Conservation (phyloP, 2,329 filamentous ascomycete species). For the Calonectria pauciramosa region DNA sequence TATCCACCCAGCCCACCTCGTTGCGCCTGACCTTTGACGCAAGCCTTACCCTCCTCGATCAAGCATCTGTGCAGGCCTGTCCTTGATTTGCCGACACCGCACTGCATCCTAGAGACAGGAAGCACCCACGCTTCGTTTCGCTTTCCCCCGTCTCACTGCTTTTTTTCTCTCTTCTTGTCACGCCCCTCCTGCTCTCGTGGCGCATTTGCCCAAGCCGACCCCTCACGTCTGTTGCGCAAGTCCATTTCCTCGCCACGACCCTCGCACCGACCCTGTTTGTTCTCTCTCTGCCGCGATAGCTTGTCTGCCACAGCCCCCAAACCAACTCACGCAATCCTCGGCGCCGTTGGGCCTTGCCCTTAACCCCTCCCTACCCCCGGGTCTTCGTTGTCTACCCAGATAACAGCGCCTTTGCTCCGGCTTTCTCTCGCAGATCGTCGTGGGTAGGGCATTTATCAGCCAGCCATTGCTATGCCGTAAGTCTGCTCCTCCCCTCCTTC, state of each 20-base stretch:
- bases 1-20: conserved; percentile 26
- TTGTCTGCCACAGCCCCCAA: conserved; percentile 41
- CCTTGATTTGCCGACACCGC: conserved; percentile 31
- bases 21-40: conserved; percentile 46
- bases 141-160: conserved; percentile 46
- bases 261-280: conserved; percentile 40
- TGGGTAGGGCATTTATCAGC: conserved; percentile 56
- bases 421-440: conserved; percentile 61
- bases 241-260: conserved; percentile 46
- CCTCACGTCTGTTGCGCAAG: conserved; percentile 43
- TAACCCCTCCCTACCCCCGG: conserved; percentile 34
- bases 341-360: conserved; percentile 38
- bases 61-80: conserved; percentile 28
- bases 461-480: conserved; percentile 60
- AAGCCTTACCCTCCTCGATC: conserved; percentile 44
- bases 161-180: conserved; percentile 37
- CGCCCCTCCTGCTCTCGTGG: conserved; percentile 43
- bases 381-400: conserved; percentile 33
- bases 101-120: conserved; percentile 21
- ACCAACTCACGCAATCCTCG: conserved; percentile 35
- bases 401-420: conserved; percentile 58
- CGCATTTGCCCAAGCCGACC: conserved; percentile 43
- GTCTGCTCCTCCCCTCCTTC: conserved; percentile 45
- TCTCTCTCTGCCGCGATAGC: conserved; percentile 38
- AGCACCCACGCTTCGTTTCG: conserved; percentile 34